Base-by-base conservation (phyloP, 176 grass and related monocot species). In the Oryza nivara region DNA sequence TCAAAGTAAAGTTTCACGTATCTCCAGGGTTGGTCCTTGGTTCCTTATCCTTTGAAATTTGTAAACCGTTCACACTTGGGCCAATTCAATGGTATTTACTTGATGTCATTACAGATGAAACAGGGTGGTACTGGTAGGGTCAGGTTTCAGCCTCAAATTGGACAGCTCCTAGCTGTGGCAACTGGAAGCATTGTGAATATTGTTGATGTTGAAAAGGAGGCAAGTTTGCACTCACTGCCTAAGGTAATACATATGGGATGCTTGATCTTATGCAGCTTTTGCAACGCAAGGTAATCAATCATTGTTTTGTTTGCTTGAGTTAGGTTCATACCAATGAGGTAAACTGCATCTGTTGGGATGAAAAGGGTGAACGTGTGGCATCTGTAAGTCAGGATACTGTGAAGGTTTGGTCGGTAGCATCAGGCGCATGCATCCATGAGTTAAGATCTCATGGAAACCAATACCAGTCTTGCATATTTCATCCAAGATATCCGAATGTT, bases 381-480 rank as follows among this genome's bases (percentile, higher is more conserved):
- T 99, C 91, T 72, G 91, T 76, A 84, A 96, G 96, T 80, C 93
- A 99, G 80, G 96, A 96, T 65, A 85, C 81, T 52, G 88, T 96
- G 70, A 96, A 99, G 81, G 82, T 99, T 22, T 99, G 96, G 96
- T 99, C 93, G 0, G 84, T 73, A 68, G 48, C 82, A 6, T 81
- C 87, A 15, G 90, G 92, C 23, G 11, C 85, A 17, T 89, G 88
- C 65, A 80, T 92, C 69, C 78, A 96, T 60, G 96, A 95, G 70
- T 80, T 96, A 65, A 91, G 88, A 69, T 99, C 97, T 49, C 86
- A 89, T 43, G 97, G 93, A 61, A 92, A 99, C 84, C 92, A 92
- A 63, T 99, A 94, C 32, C 77, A 94, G 82, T 96, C 97, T 32
- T 99, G 97, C 81, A 83, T 82, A 65, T 99, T 99, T 88, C 96